These are phyloP conservation scores for Craspedostauros australis DNA, from an alignment of 108 stramenopile species.

Conservation along the genomic window DNA sequence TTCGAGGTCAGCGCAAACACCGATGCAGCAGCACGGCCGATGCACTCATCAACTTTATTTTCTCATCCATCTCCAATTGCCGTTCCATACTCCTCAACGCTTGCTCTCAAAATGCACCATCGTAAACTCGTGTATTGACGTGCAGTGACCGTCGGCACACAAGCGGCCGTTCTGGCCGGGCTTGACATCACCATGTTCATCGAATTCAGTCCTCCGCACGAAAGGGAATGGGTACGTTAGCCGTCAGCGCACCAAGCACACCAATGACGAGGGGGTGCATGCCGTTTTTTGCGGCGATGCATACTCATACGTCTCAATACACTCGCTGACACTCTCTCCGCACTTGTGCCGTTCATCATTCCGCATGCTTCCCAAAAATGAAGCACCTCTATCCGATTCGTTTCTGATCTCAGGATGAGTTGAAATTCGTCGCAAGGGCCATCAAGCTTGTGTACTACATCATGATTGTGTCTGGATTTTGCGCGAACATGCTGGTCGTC, in stretches of 20 bases:
- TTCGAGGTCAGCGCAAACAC: no score
- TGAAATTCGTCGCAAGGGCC: slow-evolving; percentile 12
- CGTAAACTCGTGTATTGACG: not conserved
- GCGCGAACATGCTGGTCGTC: slow-evolving; percentile 83
- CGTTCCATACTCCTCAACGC: no score
- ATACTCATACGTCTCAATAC: no score
- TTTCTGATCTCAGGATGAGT: no score
- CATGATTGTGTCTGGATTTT: slow-evolving; percentile 71
- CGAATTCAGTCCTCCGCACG: slow-evolving; percentile 71
- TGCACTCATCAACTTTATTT: not conserved
- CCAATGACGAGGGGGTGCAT: no score
- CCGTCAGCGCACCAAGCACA: no score
- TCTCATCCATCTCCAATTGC: not conserved
- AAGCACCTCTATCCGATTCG: not conserved
- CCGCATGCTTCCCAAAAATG: no score
- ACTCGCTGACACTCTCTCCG: no score
- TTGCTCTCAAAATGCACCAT: no score
- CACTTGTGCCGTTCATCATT: no score
- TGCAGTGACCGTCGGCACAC: slow-evolving; percentile 83
- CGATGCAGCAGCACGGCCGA: not conserved
- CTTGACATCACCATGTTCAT: slow-evolving; percentile 92
- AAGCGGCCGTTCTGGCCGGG: slow-evolving; percentile 84
- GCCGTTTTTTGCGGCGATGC: no score
- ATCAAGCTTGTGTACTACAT: slow-evolving; percentile 80
- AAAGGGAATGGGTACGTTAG: slow-evolving; percentile 60